Conservation (phyloP, 2,329 filamentous ascomycete species). For the Hymenoscyphus infarciens region DNA sequence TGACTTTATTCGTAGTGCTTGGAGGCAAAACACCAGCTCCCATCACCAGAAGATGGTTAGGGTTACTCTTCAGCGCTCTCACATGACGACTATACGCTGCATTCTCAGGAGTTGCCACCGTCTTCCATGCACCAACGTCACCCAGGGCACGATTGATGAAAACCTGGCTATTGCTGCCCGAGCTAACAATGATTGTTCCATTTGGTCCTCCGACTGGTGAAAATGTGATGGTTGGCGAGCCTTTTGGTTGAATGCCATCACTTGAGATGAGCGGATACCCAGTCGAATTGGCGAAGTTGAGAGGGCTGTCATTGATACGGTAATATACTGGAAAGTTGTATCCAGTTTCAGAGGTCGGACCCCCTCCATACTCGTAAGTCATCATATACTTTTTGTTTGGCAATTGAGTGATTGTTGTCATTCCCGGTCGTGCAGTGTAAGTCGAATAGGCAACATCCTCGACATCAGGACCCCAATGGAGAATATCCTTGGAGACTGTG, state of each 20-base stretch:
- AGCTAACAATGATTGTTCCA: constrained; percentile 34
- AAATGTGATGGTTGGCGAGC: constrained; percentile 34
- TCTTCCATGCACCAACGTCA: constrained; percentile 30
- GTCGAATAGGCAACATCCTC: constrained; percentile 61
- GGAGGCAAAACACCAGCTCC: constrained; percentile 33
- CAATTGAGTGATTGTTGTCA: constrained; percentile 59
- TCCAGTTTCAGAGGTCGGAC: constrained; percentile 15
- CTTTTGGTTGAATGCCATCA: constrained; percentile 27
- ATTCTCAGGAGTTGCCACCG: constrained; percentile 27
- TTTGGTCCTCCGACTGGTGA: constrained; percentile 30
- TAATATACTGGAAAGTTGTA: constrained; percentile 36
- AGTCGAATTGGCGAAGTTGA: constrained; percentile 28
- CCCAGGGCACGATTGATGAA: constrained; percentile 33
- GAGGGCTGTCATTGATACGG: constrained; percentile 32
- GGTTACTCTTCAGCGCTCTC: constrained; percentile 29
- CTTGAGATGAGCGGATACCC: constrained; percentile 28
- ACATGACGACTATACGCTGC: constrained; percentile 31
- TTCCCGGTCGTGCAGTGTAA: constrained; percentile 63
- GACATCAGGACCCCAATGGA: constrained; percentile 55
- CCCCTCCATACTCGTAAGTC: constrained; percentile 50
- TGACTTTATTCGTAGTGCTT: constrained; percentile 31
- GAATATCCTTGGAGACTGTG: constrained; percentile 50
- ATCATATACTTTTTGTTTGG: constrained; percentile 56
- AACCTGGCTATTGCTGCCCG: constrained; percentile 24
- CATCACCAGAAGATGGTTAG: constrained; percentile 32